Evolutionary conservation across 2,329 filamentous ascomycete genomes (phyloP).

Genomic region (Colletotrichum sp.): DNA sequence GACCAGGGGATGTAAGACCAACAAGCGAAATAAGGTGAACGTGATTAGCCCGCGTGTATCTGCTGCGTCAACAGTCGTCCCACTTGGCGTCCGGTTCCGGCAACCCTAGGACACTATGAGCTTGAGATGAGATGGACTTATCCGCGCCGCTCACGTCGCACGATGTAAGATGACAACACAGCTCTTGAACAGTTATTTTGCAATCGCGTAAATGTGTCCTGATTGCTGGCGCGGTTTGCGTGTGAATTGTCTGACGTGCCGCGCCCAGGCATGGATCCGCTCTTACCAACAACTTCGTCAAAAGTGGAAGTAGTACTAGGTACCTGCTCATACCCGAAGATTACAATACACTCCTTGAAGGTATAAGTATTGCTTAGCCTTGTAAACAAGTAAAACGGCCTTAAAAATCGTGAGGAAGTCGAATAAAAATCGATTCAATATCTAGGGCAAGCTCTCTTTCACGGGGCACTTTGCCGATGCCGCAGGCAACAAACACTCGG

Average conservation of each 20-base stretch:
- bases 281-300: not conserved
- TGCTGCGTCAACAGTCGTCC: not conserved
- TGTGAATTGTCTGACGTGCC: not conserved
- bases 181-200: not conserved
- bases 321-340: not conserved
- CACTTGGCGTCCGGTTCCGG: not conserved
- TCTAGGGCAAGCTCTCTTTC: not conserved
- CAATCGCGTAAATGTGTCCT: not conserved
- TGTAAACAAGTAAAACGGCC: not conserved
- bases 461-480: not conserved
- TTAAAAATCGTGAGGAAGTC: not conserved
- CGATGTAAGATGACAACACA: not conserved
- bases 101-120: not conserved
- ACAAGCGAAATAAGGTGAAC: not conserved
- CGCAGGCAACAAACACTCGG: not conserved
- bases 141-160: not conserved
- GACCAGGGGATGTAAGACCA: not conserved
- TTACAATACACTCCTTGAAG: not conserved
- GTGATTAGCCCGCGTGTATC: not conserved
- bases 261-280: not conserved
- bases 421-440: not conserved
- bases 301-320: not conserved
- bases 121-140: not conserved
- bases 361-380: not conserved
- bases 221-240: not conserved